These are phyloP conservation scores for Tubosaeta sp. DNA, from an alignment of 768 basidiomycete genomes.

Conservation along the genomic window DNA sequence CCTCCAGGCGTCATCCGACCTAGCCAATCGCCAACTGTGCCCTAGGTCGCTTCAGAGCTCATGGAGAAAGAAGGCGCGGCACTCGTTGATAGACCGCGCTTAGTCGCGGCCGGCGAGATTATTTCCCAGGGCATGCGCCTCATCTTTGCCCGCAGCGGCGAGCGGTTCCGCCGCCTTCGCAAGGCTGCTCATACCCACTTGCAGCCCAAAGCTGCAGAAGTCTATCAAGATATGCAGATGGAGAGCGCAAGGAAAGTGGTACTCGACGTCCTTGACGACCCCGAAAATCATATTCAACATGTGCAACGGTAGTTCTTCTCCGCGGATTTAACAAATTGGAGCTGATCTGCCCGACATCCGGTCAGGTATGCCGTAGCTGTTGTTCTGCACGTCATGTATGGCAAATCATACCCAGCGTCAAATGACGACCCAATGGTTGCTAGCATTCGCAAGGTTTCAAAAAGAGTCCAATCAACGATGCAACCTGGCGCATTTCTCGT, in stretches of 20 bases:
- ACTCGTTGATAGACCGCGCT: slow-evolving; percentile 45
- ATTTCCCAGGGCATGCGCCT: slow-evolving; percentile 53
- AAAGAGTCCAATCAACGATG: slow-evolving; percentile 25
- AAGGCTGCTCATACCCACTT: slow-evolving; percentile 53
- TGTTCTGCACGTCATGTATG: slow-evolving; percentile 23
- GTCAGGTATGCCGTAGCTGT: slow-evolving; percentile 21
- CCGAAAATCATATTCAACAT: slow-evolving; percentile 9
- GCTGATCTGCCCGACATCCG: not conserved
- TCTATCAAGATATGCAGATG: slow-evolving; percentile 44
- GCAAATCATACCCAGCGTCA: slow-evolving; percentile 22
- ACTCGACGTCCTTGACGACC: slow-evolving; percentile 18
- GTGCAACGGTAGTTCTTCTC: slow-evolving; percentile 5
- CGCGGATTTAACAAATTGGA: not conserved
- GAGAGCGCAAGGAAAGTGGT: slow-evolving; percentile 20
- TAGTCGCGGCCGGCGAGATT: slow-evolving; percentile 50
- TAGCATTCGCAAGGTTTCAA: slow-evolving; percentile 16
- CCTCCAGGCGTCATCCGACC: not conserved
- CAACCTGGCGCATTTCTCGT: slow-evolving; percentile 50
- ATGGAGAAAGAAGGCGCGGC: slow-evolving; percentile 56
- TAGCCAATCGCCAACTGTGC: too few relatives aligned
- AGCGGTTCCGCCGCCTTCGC: slow-evolving; percentile 50
- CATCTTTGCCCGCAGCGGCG: slow-evolving; percentile 41
- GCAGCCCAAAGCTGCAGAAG: slow-evolving; percentile 42
- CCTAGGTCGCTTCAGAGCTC: slow-evolving; percentile 49
- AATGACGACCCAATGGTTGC: slow-evolving; percentile 10